Base-by-base conservation (phyloP, 2,329 filamentous ascomycete species). In the Lasiodiplodia gonubiensis region DNA sequence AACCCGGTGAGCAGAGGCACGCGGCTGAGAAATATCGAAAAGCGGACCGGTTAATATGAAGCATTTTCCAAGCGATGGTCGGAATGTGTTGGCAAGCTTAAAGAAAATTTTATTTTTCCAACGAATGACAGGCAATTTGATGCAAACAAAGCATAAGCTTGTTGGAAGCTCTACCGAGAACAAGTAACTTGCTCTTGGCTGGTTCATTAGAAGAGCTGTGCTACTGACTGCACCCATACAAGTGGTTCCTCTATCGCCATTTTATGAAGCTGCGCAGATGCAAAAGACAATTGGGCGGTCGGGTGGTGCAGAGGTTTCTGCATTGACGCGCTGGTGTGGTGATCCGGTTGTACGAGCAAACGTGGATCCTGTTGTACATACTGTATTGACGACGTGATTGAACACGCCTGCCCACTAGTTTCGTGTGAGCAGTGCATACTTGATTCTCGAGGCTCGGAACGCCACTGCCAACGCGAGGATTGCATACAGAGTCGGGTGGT, bases 1-100 rank as follows among this genome's bases (percentile, higher is more conserved):
- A 16, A 18, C 39, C 7, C 39, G 39, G 16, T 46, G 42, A 46
- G n/a, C n/a, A 46, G 37, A 42, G 7, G 37, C 37, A 42, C 18
- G 37, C 37, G 37, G 42, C 42, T 21, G 42, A 46, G 18, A n/a
- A 11, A 10, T 10, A 46, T 21, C 18, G 18, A 35, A 35, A 11
- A 8, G 14, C 1, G 27, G 16, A 21, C 18, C 4, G 14, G 14
- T 16, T 42, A 18, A 18, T 42, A 7, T 18, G 14, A 18, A 30
- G 11, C 37, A 46, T 16, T 27, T 60, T 39, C 4, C 16, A 16
- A 42, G 35, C 25, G 37, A 37, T 10, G 21, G 33, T 21, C n/a
- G 57, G 57, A 60, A 60, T 60, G 39, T 14, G 57, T 60, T 60
- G 57, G 30, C 57, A 48, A 48, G 57, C 35, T 42, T 59, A 10